These are phyloP conservation scores for Lachnellula occidentalis DNA, from an alignment of 2,329 filamentous ascomycete species.

Conservation along the genomic window DNA sequence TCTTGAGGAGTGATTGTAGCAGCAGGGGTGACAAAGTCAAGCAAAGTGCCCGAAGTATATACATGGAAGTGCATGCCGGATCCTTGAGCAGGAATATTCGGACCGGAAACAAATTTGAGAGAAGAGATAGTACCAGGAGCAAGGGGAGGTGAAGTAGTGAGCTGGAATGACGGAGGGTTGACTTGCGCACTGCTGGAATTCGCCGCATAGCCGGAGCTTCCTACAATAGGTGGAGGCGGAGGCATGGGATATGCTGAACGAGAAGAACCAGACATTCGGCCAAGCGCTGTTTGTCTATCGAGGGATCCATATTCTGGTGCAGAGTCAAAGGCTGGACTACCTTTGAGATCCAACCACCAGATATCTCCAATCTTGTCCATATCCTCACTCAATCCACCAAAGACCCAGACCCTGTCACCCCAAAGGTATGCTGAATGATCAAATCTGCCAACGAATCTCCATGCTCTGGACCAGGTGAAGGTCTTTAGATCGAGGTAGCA, in stretches of 20 bases:
- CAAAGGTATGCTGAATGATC: conserved; percentile 95
- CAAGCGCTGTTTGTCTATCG: conserved; percentile 34
- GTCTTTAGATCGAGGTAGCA: conserved; percentile 96
- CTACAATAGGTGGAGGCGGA: conserved; percentile 43
- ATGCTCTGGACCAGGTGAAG: conserved; percentile 93
- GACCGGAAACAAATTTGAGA: conserved; percentile 82
- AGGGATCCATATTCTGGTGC: conserved; percentile 53
- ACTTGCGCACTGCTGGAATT: conserved; percentile 64
- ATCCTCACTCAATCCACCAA: conserved; percentile 87
- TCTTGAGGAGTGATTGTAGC: conserved; percentile 81
- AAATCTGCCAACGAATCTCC: conserved; percentile 91
- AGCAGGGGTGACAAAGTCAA: conserved; percentile 91
- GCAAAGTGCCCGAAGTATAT: conserved; percentile 84
- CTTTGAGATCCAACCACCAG: conserved; percentile 95
- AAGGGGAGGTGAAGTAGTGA: conserved; percentile 71
- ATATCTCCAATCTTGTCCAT: conserved; percentile 97
- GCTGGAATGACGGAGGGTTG: conserved; percentile 59
- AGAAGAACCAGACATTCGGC: conserved; percentile 41
- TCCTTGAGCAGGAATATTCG: conserved; percentile 80
- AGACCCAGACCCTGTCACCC: conserved; percentile 89
- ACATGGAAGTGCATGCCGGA: conserved; percentile 93
- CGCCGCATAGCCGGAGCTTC: conserved; percentile 59
- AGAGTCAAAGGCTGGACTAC: conserved; percentile 76
- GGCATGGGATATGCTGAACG: conserved; percentile 47
- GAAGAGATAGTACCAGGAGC: conserved; percentile 87